Evolutionary conservation across 495 filamentous ascomycete genomes (phyloP).

Genomic region (Aspergillus indologenus): DNA sequence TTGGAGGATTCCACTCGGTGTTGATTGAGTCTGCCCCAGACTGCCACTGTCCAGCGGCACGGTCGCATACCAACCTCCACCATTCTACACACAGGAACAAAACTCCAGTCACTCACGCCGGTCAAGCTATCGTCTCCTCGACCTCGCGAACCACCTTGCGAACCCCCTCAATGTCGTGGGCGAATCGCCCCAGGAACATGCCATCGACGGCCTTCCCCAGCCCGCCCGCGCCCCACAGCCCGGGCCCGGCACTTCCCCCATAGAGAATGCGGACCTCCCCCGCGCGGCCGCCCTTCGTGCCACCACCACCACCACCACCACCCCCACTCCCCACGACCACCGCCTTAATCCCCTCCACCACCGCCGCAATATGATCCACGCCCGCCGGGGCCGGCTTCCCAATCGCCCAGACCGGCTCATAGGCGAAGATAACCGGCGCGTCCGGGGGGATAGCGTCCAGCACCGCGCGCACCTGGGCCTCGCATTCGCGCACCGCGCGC

Average conservation of each 20-base stretch:
- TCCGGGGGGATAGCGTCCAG: conserved; percentile 54
- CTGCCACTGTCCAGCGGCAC: no score
- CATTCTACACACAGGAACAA: no score
- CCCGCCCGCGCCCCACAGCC: conserved; percentile 57
- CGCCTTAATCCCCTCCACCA: conserved; percentile 59
- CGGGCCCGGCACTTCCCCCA: conserved; percentile 77
- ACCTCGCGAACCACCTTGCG: conserved; percentile 68
- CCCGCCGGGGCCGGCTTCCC: conserved; percentile 68
- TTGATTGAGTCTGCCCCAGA: no score
- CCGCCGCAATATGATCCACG: conserved; percentile 66
- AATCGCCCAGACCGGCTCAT: conserved; percentile 91
- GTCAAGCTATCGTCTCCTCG: conserved; percentile 37
- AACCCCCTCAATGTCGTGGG: conserved; percentile 68
- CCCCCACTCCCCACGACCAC: no score
- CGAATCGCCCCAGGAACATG: conserved; percentile 78
- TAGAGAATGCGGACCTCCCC: conserved; percentile 67
- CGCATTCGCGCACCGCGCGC: conserved; percentile 61
- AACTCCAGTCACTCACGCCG: neutral
- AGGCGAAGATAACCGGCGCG: conserved; percentile 74
- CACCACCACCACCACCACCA: no score
- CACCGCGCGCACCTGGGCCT: conserved; percentile 58
- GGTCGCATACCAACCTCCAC: no score
- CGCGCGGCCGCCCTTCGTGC: conserved; percentile 24
- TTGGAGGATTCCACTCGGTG: no score
- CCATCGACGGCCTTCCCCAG: conserved; percentile 72